Base-by-base conservation (phyloP, 2,329 filamentous ascomycete genomes). In the Fulvia fulva region DNA sequence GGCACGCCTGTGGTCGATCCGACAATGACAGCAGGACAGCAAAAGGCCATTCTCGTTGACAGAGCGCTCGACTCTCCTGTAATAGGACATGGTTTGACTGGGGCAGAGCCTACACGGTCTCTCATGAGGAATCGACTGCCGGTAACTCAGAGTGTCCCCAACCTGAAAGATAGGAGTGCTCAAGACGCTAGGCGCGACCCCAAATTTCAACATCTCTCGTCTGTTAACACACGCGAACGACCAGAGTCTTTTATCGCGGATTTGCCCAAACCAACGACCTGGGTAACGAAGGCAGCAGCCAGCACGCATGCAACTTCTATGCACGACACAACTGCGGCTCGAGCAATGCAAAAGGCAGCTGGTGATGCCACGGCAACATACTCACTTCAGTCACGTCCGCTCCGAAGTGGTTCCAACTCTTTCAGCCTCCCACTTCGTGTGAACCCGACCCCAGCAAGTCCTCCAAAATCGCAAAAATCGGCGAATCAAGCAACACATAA, bases 401-500 rank as follows among this genome's bases (percentile, higher is more conserved):
- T 58, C 3, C 59, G 65, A 26, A 60, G 55, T 26, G 55, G 60
- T 53, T 58, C 57, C 21, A 62, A 61, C 57, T 55, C 67, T 51
- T 58, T 73, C 72, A 55, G 67, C 51, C 58, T 73, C 1, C 70
- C 70, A 4, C 57, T 72, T 19, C 64, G 66, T 50, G 59, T 75
- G 44, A 74, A 76, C 51, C 70, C 75, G 65, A 55, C 68, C 67
- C 32, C 71, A 65, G 37, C 67, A 16, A 26, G 54, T 7, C 46
- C 37, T 14, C 23, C 59, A 12, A 50, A 53, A 43, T 30, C 57
- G 34, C 52, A 51, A 19, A 60, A 54, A 12, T 46, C 51, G 25
- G 53, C 43, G n/a, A 26, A 46, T 28, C 37, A 58, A 26, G 46
- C 59, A 14, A 65, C 67, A 43, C 41, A 51, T 19, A 37, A 53